Evolutionary conservation across 768 basidiomycete genomes (phyloP), one percentile per base, ranked within the genome.

Genomic region (Galerina marginata): DNA sequence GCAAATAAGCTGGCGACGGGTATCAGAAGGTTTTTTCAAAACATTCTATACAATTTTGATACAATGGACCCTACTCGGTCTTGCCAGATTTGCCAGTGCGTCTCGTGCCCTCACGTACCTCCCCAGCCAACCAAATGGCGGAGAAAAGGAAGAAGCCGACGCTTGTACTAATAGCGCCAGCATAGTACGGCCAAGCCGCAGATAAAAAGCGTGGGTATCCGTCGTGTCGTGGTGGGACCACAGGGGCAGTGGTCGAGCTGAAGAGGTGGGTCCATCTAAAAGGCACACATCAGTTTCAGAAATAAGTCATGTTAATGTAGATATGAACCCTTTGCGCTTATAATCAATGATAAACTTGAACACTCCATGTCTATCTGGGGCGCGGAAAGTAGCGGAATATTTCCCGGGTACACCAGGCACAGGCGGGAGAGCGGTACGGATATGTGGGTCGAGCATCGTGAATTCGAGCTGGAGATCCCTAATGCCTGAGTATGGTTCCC

Each of bases 381-480:
- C 89, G 43, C 87, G 88, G 87, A 99, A 96, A 12, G 85, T 85
- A n/a, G 88, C 85, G 12, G 86, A 82, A 77, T 95, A 98, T 65
- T 83, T 80, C 23, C 90, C 90, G 2, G 88, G 84, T 25, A 75
- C 64, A 0, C 82, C 83, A 4, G 77, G 55, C 9, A 87, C 84
- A 10, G 90, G 81, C 10, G 74, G 79, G 9, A 99, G 82, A 6
- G 90, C 77, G 12, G 88, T 93, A 38, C 97, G 93, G 60, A 99
- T 79, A 74, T 97, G 95, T 1, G 97, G 97, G 73, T 99, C 97
- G 42, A 99, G 87, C 97, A 99, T 99, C 20, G 95, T 96, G 72
- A 99, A 98, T 67, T 96, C 96, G 52, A 99, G 81, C 67, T 98
- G 96, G 29, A 99, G 71, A 71, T 99, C 97, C 10, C 77, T 72